Base-by-base conservation (phyloP, 441 rosid species). In the Kokia cookei region DNA sequence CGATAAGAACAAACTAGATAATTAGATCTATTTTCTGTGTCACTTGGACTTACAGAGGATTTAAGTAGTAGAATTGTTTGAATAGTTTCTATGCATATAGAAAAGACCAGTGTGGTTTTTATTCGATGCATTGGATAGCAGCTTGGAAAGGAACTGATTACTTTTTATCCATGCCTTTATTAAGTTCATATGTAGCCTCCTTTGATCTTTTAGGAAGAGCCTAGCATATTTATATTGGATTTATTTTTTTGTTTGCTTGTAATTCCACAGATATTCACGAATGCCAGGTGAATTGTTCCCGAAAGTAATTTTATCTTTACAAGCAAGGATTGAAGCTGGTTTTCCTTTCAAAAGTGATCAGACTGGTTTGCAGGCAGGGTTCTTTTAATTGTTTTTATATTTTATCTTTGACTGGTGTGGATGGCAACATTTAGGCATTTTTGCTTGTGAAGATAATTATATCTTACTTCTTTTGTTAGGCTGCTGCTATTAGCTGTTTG, bases 211-310 rank as follows among this genome's bases (percentile, higher is more conserved):
- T 71, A 17, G 54, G n/a, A 48, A 68, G 76, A 42, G 10, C 54
- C 32, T 14, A 73, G 54, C 37, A n/a, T 64, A 37, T 69, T 5
- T 73, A 15, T 69, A 10, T 8, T 69, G 47, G 60, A 74, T 60
- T 43, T 58, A 15, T 35, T 67, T 14, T 12, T n/a, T 79, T 63
- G 47, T 77, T 73, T 75, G 73, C 59, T 27, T 45, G 29, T 79
- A 67, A 59, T 83, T 78, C 73, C 76, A 67, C 86, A 91, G 98
- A 80, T 95, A 93, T 84, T 79, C 93, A 62, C 89, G 97, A 88
- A 90, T 95, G 98, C 94, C 97, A 7, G 82, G 77, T 76, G 91
- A 93, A 61, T 86, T 95, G 82, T 86, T 95, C 83, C 91, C 88
- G 7, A 86, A 79, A 70, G 87, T 90, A 55, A 82, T 95, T 73